Evolutionary conservation across 257 asterid species (phyloP), one percentile per base, ranked within the genome.

Genomic region (Gynochthodes officinalis): DNA sequence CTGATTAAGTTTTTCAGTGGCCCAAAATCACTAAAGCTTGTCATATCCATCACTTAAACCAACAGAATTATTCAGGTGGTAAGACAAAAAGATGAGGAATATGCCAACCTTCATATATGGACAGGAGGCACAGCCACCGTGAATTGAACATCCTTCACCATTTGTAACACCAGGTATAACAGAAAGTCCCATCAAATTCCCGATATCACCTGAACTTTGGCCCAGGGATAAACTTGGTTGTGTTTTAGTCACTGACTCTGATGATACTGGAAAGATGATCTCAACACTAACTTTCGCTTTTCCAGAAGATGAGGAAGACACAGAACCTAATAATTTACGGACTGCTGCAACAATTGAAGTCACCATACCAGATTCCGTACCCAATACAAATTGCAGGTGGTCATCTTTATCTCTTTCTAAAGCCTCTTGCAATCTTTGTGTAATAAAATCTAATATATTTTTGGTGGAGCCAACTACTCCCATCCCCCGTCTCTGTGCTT

Each of bases 101-200:
- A 74, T 23, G 76, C 90, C 69, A 79, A 94, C 98, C 99, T 94
- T 94, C 99, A 94, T 94, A 75, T 94, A 89, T 70, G 99, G 99
- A 73, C 99, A 94, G 66, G 98, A 91, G 66, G 99, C 99, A 85
- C 99, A 94, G 23, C 99, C 99, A 70, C 99, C 99, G n/a, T 94
- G 98, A 78, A 94, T 84, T 67, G 99, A 94, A 85, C 99, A 94
- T 37, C 99, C 99, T 77, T 94, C 99, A 60, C 99, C 99, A 76
- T 89, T 89, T 30, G 97, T 83, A 69, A 84, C 98, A 49, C 99
- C 99, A 6, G 99, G 99, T 82, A 91, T 82, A 64, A 94, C 80
- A 53, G 85, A 64, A 43, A 86, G 52, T 74, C 79, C 76, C 73
- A 73, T 76, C 50, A 81, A 77, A 39, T 80, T 86, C 61, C 79